Conservation (phyloP, 2,329 filamentous ascomycete genomes). For the Chaetomiaceae sp. region DNA sequence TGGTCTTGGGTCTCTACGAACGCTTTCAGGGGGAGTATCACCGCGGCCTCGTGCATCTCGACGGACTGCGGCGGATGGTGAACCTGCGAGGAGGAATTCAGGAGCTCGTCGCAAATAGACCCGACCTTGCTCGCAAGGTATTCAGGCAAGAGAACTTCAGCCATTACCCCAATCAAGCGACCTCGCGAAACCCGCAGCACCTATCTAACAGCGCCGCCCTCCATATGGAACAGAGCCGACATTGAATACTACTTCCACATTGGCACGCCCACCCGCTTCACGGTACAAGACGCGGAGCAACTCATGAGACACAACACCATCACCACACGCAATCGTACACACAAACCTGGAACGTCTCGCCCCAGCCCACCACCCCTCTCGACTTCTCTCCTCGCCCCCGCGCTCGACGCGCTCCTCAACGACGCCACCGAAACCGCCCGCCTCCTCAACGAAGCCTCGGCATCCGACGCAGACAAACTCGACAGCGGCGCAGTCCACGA, state of each 20-base stretch:
- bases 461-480: slow-evolving; percentile 13
- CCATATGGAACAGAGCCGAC: slow-evolving; percentile 10
- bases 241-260: slow-evolving; percentile 12
- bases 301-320: background rate
- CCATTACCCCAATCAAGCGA: background rate
- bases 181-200: no score
- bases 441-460: slow-evolving; percentile 1
- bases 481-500: slow-evolving; percentile 27
- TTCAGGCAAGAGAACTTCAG: background rate
- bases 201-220: no score
- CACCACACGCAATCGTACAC: no score
- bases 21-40: slow-evolving; percentile 24
- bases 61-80: slow-evolving; percentile 31
- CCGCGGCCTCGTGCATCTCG: slow-evolving; percentile 29
- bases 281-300: background rate
- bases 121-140: background rate
- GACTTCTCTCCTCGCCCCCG: background rate
- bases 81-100: slow-evolving; percentile 31
- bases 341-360: no score
- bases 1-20: slow-evolving; percentile 27
- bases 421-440: background rate
- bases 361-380: background rate
- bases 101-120: slow-evolving; percentile 10
- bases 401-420: background rate
- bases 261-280: slow-evolving; percentile 8